Conservation (phyloP, 2,329 filamentous ascomycete species). For the Diaporthe sp. region DNA sequence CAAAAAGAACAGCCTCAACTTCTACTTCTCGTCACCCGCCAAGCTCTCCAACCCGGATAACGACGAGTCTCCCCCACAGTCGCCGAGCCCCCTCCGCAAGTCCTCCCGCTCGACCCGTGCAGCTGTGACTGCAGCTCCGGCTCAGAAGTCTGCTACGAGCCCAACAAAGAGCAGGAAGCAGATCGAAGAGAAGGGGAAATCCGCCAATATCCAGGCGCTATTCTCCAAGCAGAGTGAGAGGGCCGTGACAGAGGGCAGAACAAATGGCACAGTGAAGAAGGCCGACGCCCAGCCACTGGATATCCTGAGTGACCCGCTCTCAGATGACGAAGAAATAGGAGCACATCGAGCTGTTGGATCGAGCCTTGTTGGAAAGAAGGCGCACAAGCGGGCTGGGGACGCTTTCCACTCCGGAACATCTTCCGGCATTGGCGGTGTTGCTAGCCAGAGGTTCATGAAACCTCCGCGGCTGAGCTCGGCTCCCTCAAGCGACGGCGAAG, state of each 20-base stretch:
- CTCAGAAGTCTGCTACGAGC: slow-evolving; percentile 55
- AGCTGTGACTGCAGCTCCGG: slow-evolving; percentile 34
- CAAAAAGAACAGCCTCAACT: slow-evolving; percentile 61
- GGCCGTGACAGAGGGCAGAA: slow-evolving; percentile 48
- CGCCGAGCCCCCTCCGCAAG: slow-evolving; percentile 55
- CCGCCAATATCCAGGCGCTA: slow-evolving; percentile 66
- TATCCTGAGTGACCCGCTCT: slow-evolving; percentile 66
- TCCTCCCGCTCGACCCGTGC: slow-evolving; percentile 38
- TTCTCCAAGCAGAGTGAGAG: slow-evolving; percentile 71
- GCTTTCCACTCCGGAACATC: slow-evolving; percentile 39
- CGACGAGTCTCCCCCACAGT: slow-evolving; percentile 46
- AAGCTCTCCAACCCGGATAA: slow-evolving; percentile 41
- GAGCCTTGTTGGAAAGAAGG: slow-evolving; percentile 67
- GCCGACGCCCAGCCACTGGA: slow-evolving; percentile 48
- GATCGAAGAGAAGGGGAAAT: slow-evolving; percentile 61
- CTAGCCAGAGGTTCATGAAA: slow-evolving; percentile 64
- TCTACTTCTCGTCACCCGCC: slow-evolving; percentile 63
- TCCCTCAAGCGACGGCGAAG: slow-evolving; percentile 53
- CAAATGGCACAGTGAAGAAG: slow-evolving; percentile 40
- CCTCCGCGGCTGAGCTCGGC: slow-evolving; percentile 48
- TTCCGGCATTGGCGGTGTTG: slow-evolving; percentile 40
- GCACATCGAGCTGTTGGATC: slow-evolving; percentile 60
- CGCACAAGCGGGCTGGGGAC: slow-evolving; percentile 62
- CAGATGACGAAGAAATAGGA: slow-evolving; percentile 68
- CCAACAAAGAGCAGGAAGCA: slow-evolving; percentile 55